A percentile compares a stretch with the other conserved stretches of the same genome.
Conservation (phyloP, 345 rosid species). For the Eutrema heterophyllum region DNA sequence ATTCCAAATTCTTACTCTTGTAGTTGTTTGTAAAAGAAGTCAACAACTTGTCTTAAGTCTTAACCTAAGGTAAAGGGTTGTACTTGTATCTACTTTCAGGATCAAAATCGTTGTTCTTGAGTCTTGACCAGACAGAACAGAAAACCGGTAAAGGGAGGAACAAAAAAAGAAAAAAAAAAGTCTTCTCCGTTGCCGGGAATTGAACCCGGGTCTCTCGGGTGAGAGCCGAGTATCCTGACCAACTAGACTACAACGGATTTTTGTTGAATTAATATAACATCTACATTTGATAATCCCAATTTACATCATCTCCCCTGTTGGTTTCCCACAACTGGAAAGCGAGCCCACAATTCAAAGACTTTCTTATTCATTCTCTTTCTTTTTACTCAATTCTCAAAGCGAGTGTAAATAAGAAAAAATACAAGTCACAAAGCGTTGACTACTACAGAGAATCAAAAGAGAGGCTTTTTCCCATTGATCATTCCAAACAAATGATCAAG, state of each 20-base stretch:
- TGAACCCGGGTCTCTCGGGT: slow-evolving; percentile 63
- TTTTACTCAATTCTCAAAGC: not conserved
- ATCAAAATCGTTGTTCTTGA: not conserved
- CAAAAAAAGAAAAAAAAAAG: not conserved
- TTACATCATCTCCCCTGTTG: no score
- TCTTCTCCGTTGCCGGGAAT: slow-evolving; percentile 58
- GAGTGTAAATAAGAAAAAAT: not conserved
- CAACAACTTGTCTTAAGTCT: not conserved
- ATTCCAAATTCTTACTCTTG: not conserved
- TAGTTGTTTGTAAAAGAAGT: not conserved
- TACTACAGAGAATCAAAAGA: slow-evolving; percentile 38
- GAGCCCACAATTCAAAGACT: not conserved
- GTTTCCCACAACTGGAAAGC: not conserved
- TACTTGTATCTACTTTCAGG: not conserved
- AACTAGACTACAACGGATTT: slow-evolving; percentile 26
- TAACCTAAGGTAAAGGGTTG: not conserved
- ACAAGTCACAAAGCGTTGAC: not conserved
- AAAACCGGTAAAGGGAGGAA: no score
- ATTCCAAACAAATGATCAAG: slow-evolving; percentile 78
- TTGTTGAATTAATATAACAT: not conserved
- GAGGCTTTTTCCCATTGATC: slow-evolving; percentile 74
- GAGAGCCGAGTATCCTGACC: slow-evolving; percentile 70
- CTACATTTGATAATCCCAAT: no score
- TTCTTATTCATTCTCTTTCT: not conserved
- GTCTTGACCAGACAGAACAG: not conserved